Evolutionary conservation across 2,329 filamentous ascomycete species (phyloP), one percentile per base, ranked within the genome.

Genomic region (Penicillium sp.): DNA sequence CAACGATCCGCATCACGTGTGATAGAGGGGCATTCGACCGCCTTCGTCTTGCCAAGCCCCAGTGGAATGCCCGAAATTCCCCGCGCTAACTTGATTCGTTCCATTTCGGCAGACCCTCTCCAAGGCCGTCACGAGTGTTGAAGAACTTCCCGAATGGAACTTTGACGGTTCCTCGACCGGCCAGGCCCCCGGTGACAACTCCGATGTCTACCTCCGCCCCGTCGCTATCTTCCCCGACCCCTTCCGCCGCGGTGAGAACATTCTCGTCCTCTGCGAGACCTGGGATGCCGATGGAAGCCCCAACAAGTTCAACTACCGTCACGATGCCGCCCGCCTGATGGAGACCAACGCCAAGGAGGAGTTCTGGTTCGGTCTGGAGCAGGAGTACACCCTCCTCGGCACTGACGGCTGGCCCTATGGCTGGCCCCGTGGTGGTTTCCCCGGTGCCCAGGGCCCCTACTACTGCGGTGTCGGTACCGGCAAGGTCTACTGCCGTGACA

Each of bases 231-330:
- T 82, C 82, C 86, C 89, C 61, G 90, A 95, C 58, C 91, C 91
- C 52, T 91, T 96, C 85, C 87, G 90, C 60, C 81, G 83, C 53
- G 83, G 83, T 52, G 87, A 90, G 74, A 96, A 96, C 80, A 86
- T 96, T 72, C 83, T 96, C 62, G 91, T 97, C 64, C 86, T 97
- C 66, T 82, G 85, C 68, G 91, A 96, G 79, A 95, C 88, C 74
- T 96, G 89, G 86, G 90, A 91, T 69, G 78, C 87, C 58, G 90
- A 96, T 73, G 90, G 90, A 68, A 89, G 84, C 55, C 93, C 93
- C 73, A 98, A 97, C 84, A 90, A 95, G 75, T 97, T 82, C 86
- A 98, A 98, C 86, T 88, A 85, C 84, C 88, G 93, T 61, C 86
- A 96, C 71, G 91, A 97, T 66, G 86, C 84, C 66, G 82, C 82